Evolutionary conservation across 108 stramenopile genomes (phyloP).

Genomic region (Conticribra guillardii): DNA sequence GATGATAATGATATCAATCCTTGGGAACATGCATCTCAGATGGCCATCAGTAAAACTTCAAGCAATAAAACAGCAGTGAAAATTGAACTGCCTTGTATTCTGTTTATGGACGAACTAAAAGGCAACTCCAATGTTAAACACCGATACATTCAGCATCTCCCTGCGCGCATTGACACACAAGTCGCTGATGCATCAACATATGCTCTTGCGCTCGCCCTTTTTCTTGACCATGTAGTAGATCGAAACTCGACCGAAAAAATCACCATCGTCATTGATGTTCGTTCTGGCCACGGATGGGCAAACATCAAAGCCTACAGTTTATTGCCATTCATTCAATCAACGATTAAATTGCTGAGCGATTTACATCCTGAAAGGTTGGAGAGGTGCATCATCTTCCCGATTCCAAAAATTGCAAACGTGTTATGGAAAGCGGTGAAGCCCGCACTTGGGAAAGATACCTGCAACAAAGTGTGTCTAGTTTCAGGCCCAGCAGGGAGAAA

Average conservation of each 20-base stretch:
- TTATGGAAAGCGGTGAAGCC: constrained; percentile 63
- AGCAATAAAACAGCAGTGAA: not conserved
- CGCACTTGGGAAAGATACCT: constrained; percentile 49
- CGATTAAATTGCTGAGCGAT: constrained; percentile 39
- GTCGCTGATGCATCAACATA: constrained; percentile 55
- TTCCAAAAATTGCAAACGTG: constrained; percentile 53
- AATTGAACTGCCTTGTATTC: constrained; percentile 29
- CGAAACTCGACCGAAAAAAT: constrained; percentile 53
- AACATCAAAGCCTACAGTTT: constrained; percentile 58
- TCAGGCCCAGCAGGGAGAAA: constrained; percentile 52
- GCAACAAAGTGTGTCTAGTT: constrained; percentile 43
- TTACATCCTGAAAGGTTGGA: constrained; percentile 60
- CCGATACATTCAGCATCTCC: constrained; percentile 57
- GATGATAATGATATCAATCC: constrained; percentile 18
- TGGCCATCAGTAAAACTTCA: constrained; percentile 21
- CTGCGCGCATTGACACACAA: constrained; percentile 62
- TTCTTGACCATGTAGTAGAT: constrained; percentile 58
- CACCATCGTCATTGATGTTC: constrained; percentile 63
- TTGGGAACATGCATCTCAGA: constrained; percentile 37
- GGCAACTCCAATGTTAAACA: constrained; percentile 1
- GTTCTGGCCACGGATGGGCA: constrained; percentile 72
- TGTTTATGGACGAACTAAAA: constrained; percentile 39
- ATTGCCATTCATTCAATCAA: constrained; percentile 56
- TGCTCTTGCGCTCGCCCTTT: constrained; percentile 64
- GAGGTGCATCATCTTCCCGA: constrained; percentile 57